Base-by-base conservation (phyloP, 1,139 yeast genomes). In the Hansenula sp. region DNA sequence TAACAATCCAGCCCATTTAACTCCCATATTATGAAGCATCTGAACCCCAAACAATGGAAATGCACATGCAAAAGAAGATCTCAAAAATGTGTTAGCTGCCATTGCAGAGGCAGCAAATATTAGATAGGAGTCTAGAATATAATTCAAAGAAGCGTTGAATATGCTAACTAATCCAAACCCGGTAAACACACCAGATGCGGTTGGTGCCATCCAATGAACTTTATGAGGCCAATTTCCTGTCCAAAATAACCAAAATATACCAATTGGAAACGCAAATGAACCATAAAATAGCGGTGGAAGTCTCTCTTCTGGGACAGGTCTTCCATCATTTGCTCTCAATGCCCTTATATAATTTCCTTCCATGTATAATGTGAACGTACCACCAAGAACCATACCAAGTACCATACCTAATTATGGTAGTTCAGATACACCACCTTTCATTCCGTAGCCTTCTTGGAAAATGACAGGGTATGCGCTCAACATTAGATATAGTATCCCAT, bases 161-260 rank as follows among this genome's bases (percentile, higher is more conserved):
- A 88, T 81, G 39, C 82, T 70, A 55, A 87, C 67, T 49, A 87
- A 66, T 21, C 95, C 95, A 52, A 72, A 75, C 12, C 96, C 96
- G 38, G 82, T 73, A 50, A 82, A 76, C 0, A 76, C 57, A 36
- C 89, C 89, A 26, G 89, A 83, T 30, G 80, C 62, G 1, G 90
- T 77, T 29, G 96, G 96, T n/a, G 79, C 92, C 50, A 83, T 81
- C 92, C 94, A 88, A 59, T 82, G 95, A 28, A 85, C 77, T 28
- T 63, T 61, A 18, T 79, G 64, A 32, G 73, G 80, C 61, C 78
- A 88, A 52, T 77, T 73, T 55, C 96, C 96, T 2, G 88, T 68
- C 95, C 95, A 87, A 40, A 86, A 79, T 56, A 87, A 70, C 95
- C 95, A 86, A 53, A 88, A 71, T 44, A 88, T 68, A 39, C 96